phyloP scores from a whole-genome alignment of 495 filamentous ascomycete genomes.

The Halenospora varia region DNA sequence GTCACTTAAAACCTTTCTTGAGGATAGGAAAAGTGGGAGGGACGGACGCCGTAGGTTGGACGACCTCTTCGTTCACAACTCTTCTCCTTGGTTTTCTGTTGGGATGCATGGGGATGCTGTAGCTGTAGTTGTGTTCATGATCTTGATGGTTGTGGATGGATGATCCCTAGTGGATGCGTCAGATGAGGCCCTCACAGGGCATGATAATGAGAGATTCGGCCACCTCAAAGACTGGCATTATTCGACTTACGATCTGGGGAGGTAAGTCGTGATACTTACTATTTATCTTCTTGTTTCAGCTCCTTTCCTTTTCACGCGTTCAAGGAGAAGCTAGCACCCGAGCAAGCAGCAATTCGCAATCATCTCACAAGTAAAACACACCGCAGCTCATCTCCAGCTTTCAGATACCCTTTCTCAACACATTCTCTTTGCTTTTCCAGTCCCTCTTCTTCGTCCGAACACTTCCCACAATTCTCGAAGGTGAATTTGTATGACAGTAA shows the following conservation, averaged over 20 bases:
- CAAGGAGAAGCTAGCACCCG: too few species aligned
- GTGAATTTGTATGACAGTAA: too few species aligned
- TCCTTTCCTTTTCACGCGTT: too few species aligned
- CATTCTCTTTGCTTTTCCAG: too few species aligned
- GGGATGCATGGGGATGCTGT: constrained; percentile 28
- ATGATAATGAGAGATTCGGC: constrained; percentile 30
- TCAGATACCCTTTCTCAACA: too few species aligned
- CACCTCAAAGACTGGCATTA: constrained; percentile 24
- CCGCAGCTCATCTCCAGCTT: too few species aligned
- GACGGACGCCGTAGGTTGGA: constrained; percentile 19
- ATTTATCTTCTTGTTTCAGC: too few species aligned
- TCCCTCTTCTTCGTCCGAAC: too few species aligned
- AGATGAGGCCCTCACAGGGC: constrained; percentile 23
- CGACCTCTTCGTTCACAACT: constrained; percentile 25
- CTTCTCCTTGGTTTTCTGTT: constrained; percentile 23
- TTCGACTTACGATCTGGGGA: background rate
- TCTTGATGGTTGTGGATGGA: constrained; percentile 24
- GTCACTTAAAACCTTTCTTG: background rate
- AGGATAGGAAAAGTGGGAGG: constrained; percentile 1
- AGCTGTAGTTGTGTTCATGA: constrained; percentile 25
- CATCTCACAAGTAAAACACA: too few species aligned
- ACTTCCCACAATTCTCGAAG: too few species aligned
- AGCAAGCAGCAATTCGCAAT: too few species aligned
- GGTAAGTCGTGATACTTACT: background rate
- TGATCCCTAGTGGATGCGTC: constrained; percentile 24